Conservation (phyloP, 148 eudicot species). For the Dianthus caryophyllus region DNA sequence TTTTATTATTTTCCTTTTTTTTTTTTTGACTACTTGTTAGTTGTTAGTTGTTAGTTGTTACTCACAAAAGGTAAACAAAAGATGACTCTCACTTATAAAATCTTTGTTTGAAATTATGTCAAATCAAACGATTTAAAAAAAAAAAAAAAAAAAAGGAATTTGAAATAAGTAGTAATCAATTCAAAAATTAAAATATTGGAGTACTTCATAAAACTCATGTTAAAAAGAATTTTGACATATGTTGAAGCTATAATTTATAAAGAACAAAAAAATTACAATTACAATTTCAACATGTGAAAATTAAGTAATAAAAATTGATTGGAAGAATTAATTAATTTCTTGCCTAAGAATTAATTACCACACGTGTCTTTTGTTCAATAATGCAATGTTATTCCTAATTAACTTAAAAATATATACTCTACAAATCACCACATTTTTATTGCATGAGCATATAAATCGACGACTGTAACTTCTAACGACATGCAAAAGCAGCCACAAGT, state of each 20-base stretch:
- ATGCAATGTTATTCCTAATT: neutral
- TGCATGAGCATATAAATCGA: neutral
- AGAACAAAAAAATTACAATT: neutral
- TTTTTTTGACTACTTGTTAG: too few relatives aligned
- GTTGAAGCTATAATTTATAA: neutral
- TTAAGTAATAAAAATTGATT: neutral
- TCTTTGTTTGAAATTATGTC: too few relatives aligned
- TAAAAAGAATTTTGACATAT: neutral
- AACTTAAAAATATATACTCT: neutral
- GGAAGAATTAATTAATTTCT: neutral
- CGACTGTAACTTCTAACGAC: neutral
- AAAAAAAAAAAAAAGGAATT: too few relatives aligned
- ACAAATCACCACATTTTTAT: constrained; percentile 3
- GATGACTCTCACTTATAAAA: too few relatives aligned
- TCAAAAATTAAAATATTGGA: too few relatives aligned
- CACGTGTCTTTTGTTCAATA: neutral
- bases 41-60: too few relatives aligned
- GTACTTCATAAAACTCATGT: neutral
- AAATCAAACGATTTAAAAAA: too few relatives aligned
- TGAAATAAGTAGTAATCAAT: too few relatives aligned
- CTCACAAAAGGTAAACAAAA: too few relatives aligned
- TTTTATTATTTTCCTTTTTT: too few relatives aligned
- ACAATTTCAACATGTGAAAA: neutral
- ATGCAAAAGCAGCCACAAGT: too few relatives aligned
- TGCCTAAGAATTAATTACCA: too few relatives aligned